Base-by-base conservation (phyloP, 805 yeast species). In the Jamesozyma jinghongensis region DNA sequence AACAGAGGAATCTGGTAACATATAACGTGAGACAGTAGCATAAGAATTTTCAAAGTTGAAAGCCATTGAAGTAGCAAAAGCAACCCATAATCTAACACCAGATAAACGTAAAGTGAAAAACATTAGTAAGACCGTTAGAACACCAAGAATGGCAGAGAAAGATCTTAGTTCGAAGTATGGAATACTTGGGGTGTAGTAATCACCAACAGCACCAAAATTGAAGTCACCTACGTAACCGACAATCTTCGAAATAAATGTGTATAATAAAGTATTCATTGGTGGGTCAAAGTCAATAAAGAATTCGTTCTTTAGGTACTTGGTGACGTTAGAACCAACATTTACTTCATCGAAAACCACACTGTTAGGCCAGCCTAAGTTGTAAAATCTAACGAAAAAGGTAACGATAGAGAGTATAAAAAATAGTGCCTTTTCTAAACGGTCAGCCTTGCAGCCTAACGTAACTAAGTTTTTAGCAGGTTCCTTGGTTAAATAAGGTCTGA, bases 321-420 rank as follows among this genome's bases (percentile, higher is more conserved):
- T 73, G 28, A 96, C 94, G 64, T 87, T 87, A 7, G 92, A 90
- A 40, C 98, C 97, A 53, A 90, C 86, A 60, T 83, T 92, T 32
- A 81, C 87, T 62, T 90, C 98, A 61, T 86, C 95, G 50, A 83
- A 83, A 11, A 90, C 94, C 31, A 87, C 92, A 20, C 86, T 76
- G 51, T 76, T 65, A 34, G 98, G 98, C 47, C 66, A 56, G 19
- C 73, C 66, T 42, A 92, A 66, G 41, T 71, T 68, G 49, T 69
- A 66, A 38, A 83, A 68, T 51, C 98, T 77, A 41, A 85, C 73
- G 38, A 62, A 53, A 5, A 70, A 46, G 0, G 95, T 73, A 31
- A 78, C 46, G 1, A 69, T 49, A 12, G 75, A 52, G 38, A 85
- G 63, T 10, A 66, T 55, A 2, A 53, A 61, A 12, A 74, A 47